Evolutionary conservation across 495 filamentous ascomycete species (phyloP), one percentile per base, ranked within the genome.

Genomic region (Penicillium fimorum): DNA sequence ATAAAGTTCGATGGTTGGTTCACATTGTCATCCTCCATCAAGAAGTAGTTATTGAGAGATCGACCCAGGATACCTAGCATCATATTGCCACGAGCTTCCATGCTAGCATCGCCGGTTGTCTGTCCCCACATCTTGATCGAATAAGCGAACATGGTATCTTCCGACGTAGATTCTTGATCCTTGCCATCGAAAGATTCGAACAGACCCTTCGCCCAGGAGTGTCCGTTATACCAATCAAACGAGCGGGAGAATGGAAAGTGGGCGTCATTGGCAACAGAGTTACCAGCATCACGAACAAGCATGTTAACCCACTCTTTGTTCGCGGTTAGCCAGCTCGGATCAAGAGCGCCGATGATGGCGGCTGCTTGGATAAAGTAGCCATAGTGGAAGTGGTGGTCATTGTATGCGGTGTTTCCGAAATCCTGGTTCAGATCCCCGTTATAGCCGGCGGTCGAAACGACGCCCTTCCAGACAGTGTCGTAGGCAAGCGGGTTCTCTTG

Each of bases 311-410:
- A 97, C 40, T 82, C 84, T 62, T 84, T 83, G 72, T 96, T 95
- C 17, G 73, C 67, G 15, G 69, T 52, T 18, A 94, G 72, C 93
- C 93, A 98, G 25, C 60, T 66, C 0, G 87, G 83, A 51, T 97
- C 92, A 2, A 96, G 80, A 51, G 87, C 77, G 9, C 83, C 92
- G 48, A 97, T 91, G 44, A 94, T 82, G 9, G 94, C 88, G 9
- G 91, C 94, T 1, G 91, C 81, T 56, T 90, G 90, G 67, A 98
- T 87, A 72, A 95, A 96, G 70, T 98, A 97, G 55, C 76, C 79
- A 59, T 83, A 88, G 65, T 96, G 95, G 74, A 98, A 98, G 70
- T 98, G 95, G 64, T 97, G 95, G 65, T 98, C 94, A 65, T 96
- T 96, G 78, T 96, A 96, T 58, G 84, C 84, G 2, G 85, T 85